Evolutionary conservation across 1,284 basidiomycete genomes (phyloP), one percentile per base, ranked within the genome.

Genomic region (Volvariella volvacea): DNA sequence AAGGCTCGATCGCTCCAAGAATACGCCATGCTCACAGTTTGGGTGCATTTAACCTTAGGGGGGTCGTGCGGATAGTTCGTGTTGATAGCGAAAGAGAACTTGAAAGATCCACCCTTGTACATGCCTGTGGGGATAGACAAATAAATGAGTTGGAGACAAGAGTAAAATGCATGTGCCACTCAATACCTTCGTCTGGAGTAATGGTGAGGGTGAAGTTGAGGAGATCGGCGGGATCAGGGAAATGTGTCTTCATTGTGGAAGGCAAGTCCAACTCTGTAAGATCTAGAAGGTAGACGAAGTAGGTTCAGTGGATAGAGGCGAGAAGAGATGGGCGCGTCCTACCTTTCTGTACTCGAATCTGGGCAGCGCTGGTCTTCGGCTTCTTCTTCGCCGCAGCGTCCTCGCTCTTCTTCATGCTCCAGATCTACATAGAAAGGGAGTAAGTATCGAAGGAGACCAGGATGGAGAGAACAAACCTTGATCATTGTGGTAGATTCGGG

Each of bases 311-410:
- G 19, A 36, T 4, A 22, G 25, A 38, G 50, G 9, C 39, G 44
- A 4, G 17, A 40, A 12, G 14, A 45, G 45, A n/a, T 21, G 37
- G 20, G 10, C 14, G 15, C 21, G 39, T 22, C 39, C 16, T 52
- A 93, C 95, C 95, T 75, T 99, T 99, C 75, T 99, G 96, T 12
- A 98, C 93, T 45, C 95, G 83, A 61, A 99, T 88, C 67, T 98
- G 94, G 25, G 96, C 95, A 9, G 95, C 93, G 56, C 89, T 92
- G 42, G 91, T 96, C 80, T 96, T 97, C 39, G 93, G 92, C 74
- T 88, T 91, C 80, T 83, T 94, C 83, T 92, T 95, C 14, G 86
- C 83, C 44, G 90, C 89, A 46, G 89, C 89, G 61, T 94, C 89
- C 71, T 94, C 89, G 57, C 82, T 88, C 83, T 96, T 95, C 82